Base-by-base conservation (phyloP, 306 rosid species). In the Castanea mollissima region DNA sequence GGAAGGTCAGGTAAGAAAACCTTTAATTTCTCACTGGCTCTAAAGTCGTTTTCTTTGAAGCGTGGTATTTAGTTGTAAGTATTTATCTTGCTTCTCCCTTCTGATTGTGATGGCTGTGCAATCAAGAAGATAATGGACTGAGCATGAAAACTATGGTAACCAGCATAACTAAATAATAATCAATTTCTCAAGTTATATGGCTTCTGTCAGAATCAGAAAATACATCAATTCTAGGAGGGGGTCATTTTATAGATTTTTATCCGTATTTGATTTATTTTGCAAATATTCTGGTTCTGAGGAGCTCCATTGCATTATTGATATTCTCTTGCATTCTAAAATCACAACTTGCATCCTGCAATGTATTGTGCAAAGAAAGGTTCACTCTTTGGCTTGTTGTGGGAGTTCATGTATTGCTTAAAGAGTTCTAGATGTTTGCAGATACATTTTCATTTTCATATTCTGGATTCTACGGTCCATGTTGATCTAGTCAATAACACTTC, bases 1-100 rank as follows among this genome's bases (percentile, higher is more conserved):
- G 59, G 88, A 79, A 79, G 88, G 29, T 85, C 93, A 91, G 94
- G 99, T 92, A 82, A 55, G 79, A 57, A 74, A 72, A 65, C 34
- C 69, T 56, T 60, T 9, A 49, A 49, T 49, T 12, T 49, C 54
- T 10, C 16, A 49, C 15, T 49, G 12, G 16, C 15, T 49, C 54
- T 49, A 49, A 12, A 13, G 54, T 12, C 1, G 15, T 11, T 49
- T 49, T 49, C 1, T 49, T 49, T 12, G 16, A 49, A 49, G 16
- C 16, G 4, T 49, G 54, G 11, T 49, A 49, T 49, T 49, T 11
- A 49, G 16, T 49, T 49, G 54, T 49, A 49, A 57, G 63, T 20
- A 6, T 57, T 57, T 19, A 57, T 18, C 63, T 23, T 57, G 63
- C 9, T n/a, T 20, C 15, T 57, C 15, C 21, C 29, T 20, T 57